Evolutionary conservation across 179 eudicot species (phyloP).

Genomic region (Beta lomatogona): DNA sequence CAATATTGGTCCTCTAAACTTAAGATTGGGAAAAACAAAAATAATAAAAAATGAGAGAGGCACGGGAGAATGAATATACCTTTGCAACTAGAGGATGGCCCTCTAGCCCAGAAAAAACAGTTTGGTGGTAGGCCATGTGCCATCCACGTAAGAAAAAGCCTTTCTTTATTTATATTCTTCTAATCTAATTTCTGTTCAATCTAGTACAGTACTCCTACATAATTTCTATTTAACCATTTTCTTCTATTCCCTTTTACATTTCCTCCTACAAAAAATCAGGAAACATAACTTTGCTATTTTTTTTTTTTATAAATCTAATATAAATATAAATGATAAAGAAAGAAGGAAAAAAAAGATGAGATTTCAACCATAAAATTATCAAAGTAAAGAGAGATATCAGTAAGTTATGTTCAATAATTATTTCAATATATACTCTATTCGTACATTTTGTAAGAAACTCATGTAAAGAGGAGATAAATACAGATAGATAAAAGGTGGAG

Average conservation of each 20-base stretch:
- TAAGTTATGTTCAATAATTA: not conserved
- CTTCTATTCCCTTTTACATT: not conserved
- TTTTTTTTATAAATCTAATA: too few species aligned
- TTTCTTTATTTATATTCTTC: not conserved
- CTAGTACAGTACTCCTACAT: not conserved
- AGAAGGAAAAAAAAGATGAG: not conserved
- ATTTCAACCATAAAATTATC: slow-evolving; percentile 9
- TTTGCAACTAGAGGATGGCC: too few species aligned
- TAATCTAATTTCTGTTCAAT: not conserved
- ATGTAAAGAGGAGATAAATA: too few species aligned
- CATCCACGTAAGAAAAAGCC: not conserved
- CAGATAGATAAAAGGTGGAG: too few species aligned
- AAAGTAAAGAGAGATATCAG: slow-evolving; percentile 12
- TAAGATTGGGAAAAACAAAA: too few species aligned
- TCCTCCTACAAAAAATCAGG: not conserved
- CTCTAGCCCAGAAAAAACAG: too few species aligned
- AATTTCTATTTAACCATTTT: not conserved
- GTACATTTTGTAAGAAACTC: too few species aligned
- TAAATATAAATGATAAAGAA: not conserved
- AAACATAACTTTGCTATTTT: too few species aligned
- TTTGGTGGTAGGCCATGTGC: slow-evolving; percentile 16
- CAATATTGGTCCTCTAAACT: too few species aligned
- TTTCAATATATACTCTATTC: too few species aligned
- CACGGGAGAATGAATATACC: too few species aligned
- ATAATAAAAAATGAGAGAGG: too few species aligned